These are phyloP conservation scores for Selaginella moellendorffii DNA, from an alignment of 75 land plant species.

Conservation along the genomic window DNA sequence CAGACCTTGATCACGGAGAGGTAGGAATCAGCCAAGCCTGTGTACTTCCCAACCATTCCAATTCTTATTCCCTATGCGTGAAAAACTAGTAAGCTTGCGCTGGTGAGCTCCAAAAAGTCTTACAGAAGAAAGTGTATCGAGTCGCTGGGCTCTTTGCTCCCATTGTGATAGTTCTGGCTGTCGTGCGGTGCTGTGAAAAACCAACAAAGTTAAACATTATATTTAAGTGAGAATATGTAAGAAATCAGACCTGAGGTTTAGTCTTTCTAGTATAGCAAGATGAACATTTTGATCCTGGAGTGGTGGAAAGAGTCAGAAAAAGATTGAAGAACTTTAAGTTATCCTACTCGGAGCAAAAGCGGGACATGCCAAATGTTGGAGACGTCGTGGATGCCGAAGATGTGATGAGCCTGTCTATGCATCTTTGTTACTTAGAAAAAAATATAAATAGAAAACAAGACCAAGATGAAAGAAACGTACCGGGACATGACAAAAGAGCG, in stretches of 20 bases:
- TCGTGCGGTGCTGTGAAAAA: slow-evolving; percentile 30
- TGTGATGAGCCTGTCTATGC: slow-evolving; percentile 43
- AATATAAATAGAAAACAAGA: slow-evolving; percentile 2
- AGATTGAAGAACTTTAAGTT: background rate
- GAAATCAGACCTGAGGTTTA: slow-evolving; percentile 1
- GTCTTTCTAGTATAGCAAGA: background rate
- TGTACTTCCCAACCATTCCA: slow-evolving; percentile 97
- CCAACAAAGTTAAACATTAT: background rate
- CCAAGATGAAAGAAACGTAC: too few species aligned
- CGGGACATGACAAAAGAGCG: slow-evolving; percentile 89
- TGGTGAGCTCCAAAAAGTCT: slow-evolving; percentile 16
- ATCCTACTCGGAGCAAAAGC: slow-evolving; percentile 59
- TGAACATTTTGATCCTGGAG: slow-evolving; percentile 71
- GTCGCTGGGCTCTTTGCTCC: slow-evolving; percentile 57
- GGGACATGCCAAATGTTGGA: slow-evolving; percentile 97
- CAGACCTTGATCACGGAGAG: slow-evolving; percentile 88
- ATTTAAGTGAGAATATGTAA: background rate
- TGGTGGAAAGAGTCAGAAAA: background rate
- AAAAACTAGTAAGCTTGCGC: too few species aligned
- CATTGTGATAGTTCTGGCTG: slow-evolving; percentile 55
- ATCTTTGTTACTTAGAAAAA: too few species aligned
- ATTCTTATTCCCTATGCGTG: slow-evolving; percentile 18
- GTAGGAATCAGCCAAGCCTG: slow-evolving; percentile 84
- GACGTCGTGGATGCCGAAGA: slow-evolving; percentile 80
- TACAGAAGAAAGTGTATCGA: slow-evolving; percentile 64